Evolutionary conservation across 495 filamentous ascomycete genomes (phyloP), one percentile per base, ranked within the genome.

Genomic region (Durotheca rogersii): DNA sequence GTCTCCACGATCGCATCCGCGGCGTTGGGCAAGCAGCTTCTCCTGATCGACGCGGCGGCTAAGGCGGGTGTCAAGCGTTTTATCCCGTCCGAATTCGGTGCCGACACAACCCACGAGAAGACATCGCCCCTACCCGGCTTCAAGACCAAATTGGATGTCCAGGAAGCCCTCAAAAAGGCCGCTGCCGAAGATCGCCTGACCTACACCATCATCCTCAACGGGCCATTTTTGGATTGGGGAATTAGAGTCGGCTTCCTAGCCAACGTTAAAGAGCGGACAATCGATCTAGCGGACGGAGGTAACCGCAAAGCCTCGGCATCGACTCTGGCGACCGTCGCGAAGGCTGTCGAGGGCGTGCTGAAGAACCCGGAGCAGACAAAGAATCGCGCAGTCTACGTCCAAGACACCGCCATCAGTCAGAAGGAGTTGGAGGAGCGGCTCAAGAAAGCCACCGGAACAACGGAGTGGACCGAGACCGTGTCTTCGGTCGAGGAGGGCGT

Each of bases 71-170:
- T 83, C 6, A 64, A 73, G 56, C 73, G 78, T 23, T 76, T 79
- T 54, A 58, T 84, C 27, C 80, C 79, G 0, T 77, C 75, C 16
- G 77, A 81, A 25, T 85, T 73, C 47, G 81, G 81, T 16, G 60
- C 54, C 6, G 62, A 82, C 41, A 67, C 67, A 38, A 17, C 37
- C 23, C 63, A 76, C 36, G 58, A 66, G 4, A 62, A 68, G 4
- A 52, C 53, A 2, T 29, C 53, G 2, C 40, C 58, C 6, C 58
- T 78, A 0, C 71, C 74, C 3, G 54, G 81, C 33, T 79, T 74
- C 55, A 61, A 45, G 1, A 51, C 55, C 35, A 84, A 84, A 58
- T 42, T 77, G 18, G 58, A 62, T 0, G 36, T 72, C 0, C 46
- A 71, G 20, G 58, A 79, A 3, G 60, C 71, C 18, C 55, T 81